Conservation (phyloP, 75 land plant genomes). For the Pinus tabuliformis region DNA sequence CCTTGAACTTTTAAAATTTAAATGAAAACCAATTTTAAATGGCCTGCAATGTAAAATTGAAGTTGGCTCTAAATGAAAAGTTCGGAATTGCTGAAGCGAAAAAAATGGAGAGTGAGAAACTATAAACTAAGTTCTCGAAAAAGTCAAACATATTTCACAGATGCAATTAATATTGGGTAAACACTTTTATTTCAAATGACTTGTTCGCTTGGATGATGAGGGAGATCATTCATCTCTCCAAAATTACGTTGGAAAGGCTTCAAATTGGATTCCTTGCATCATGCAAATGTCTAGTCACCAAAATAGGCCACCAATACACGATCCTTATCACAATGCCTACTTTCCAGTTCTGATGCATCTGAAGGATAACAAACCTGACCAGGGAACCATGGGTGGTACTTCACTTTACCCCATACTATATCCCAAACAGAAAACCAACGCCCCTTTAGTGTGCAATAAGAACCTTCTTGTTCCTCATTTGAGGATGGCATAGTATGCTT, state of each 20-base stretch:
- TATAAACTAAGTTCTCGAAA: too few relatives aligned
- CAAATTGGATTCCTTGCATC: constrained; percentile 49
- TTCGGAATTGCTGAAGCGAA: too few relatives aligned
- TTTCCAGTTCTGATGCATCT: constrained; percentile 55
- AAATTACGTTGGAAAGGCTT: constrained; percentile 49
- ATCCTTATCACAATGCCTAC: constrained; percentile 38
- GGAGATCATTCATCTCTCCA: constrained; percentile 12
- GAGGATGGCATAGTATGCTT: background rate
- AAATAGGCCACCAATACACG: constrained; percentile 61
- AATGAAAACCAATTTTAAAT: too few relatives aligned
- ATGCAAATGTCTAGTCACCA: constrained; percentile 76
- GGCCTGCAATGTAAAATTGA: too few relatives aligned
- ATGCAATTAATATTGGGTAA: too few relatives aligned
- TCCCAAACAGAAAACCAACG: constrained; percentile 45
- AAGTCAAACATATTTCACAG: too few relatives aligned
- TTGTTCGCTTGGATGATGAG: too few relatives aligned
- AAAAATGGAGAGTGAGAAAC: too few relatives aligned
- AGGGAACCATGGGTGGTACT: constrained; percentile 78
- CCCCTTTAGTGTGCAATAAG: background rate
- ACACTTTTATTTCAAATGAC: too few relatives aligned
- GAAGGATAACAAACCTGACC: constrained; percentile 65
- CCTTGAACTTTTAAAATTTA: too few relatives aligned
- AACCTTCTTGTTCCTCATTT: background rate
- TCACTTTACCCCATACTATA: constrained; percentile 69
- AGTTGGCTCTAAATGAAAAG: too few relatives aligned